phyloP scores from a whole-genome alignment of 768 basidiomycete genomes.

The Boletellus ananiceps region DNA sequence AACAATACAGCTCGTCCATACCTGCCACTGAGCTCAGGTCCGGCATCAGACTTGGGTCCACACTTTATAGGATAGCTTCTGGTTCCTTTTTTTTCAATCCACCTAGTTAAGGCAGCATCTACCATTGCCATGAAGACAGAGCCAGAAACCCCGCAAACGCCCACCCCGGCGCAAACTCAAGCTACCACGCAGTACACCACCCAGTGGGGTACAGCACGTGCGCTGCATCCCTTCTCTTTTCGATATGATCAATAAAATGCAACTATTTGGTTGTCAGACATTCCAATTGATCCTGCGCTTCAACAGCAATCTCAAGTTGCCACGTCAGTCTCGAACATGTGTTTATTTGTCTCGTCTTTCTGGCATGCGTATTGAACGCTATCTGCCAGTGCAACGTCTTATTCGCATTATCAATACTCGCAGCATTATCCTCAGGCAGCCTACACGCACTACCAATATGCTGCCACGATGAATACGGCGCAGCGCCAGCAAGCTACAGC shows the following conservation, averaged over 20 bases:
- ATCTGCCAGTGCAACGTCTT: slow-evolving; percentile 39
- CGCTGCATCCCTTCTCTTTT: slow-evolving; percentile 12
- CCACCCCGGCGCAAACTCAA: slow-evolving; percentile 30
- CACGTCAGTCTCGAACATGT: slow-evolving; percentile 33
- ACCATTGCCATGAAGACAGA: slow-evolving; percentile 40
- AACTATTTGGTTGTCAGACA: slow-evolving; percentile 36
- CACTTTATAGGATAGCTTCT: not conserved
- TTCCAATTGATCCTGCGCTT: slow-evolving; percentile 64
- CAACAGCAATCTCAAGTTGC: slow-evolving; percentile 52
- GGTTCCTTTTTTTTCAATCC: not conserved
- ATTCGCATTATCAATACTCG: slow-evolving; percentile 45
- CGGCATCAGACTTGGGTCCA: not conserved
- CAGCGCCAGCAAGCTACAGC: slow-evolving; percentile 28
- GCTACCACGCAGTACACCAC: slow-evolving; percentile 31
- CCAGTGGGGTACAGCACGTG: slow-evolving; percentile 39
- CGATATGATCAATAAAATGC: not conserved
- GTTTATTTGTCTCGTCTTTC: not conserved
- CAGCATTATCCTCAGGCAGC: slow-evolving; percentile 35
- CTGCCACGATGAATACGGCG: slow-evolving; percentile 26
- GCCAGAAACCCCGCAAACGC: slow-evolving; percentile 32
- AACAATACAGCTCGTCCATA: slow-evolving; percentile 14
- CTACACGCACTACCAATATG: slow-evolving; percentile 43
- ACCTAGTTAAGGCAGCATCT: too few relatives aligned
- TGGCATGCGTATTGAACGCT: slow-evolving; percentile 3
- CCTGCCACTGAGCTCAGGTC: not conserved